Conservation (phyloP, 148 eudicot genomes). For the Nepenthes gracilis region DNA sequence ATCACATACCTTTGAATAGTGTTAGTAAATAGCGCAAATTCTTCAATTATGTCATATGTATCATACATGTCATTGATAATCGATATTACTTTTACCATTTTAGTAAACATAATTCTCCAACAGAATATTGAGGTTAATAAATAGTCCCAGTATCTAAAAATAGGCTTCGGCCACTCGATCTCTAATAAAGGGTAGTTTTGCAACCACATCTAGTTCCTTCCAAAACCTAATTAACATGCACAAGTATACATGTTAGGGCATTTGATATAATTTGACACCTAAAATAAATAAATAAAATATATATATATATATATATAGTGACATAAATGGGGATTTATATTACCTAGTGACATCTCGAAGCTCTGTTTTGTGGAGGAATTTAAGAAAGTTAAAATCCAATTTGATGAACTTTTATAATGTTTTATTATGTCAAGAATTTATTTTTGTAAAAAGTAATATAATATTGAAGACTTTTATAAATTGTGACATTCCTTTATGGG, state of each 20-base stretch:
- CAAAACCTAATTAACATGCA: slow-evolving; percentile 15
- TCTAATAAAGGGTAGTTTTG: slow-evolving; percentile 19
- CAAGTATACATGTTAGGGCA: not conserved
- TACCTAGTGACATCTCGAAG: slow-evolving; percentile 18
- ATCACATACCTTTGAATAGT: slow-evolving; percentile 21
- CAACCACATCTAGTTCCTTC: slow-evolving; percentile 9
- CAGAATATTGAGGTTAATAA: slow-evolving; percentile 24
- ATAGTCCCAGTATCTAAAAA: slow-evolving; percentile 28
- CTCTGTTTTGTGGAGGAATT: slow-evolving; percentile 22
- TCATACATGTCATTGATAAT: slow-evolving; percentile 42
- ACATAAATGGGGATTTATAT: not conserved
- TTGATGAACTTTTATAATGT: slow-evolving; percentile 14
- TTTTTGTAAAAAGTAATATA: slow-evolving; percentile 21
- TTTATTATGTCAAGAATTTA: slow-evolving; percentile 7
- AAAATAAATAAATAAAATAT: no score
- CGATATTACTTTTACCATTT: slow-evolving; percentile 14
- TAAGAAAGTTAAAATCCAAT: slow-evolving; percentile 30
- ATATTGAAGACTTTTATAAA: slow-evolving; percentile 16
- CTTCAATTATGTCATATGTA: slow-evolving; percentile 30
- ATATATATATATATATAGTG: not conserved
- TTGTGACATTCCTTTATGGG: slow-evolving; percentile 19
- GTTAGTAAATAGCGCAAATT: slow-evolving; percentile 19
- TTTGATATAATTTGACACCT: not conserved
- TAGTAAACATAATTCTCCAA: slow-evolving; percentile 18
- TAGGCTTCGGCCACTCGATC: slow-evolving; percentile 28